Conservation (phyloP, 129 eudicot genomes). For the Tanacetum coccineum region DNA sequence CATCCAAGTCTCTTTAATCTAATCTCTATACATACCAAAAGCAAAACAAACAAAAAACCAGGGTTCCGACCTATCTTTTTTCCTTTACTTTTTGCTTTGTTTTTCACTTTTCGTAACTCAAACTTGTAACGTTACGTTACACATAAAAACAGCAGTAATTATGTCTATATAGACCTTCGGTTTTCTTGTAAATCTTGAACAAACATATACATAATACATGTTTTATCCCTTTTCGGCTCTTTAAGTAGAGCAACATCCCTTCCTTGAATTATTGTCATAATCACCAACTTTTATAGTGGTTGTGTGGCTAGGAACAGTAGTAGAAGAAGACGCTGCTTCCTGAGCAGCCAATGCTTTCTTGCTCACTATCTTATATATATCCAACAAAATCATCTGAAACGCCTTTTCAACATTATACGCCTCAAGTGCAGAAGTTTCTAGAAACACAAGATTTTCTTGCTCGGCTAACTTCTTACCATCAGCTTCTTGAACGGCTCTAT, state of each 20-base stretch:
- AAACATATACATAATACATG: conserved; percentile 21
- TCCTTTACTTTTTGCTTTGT: conserved; percentile 1
- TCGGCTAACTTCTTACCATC: conserved; percentile 71
- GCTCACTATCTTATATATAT: conserved; percentile 72
- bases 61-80: background rate
- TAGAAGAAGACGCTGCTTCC: conserved; percentile 49
- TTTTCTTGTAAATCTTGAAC: conserved; percentile 27
- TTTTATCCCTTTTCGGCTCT: background rate
- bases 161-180: conserved; percentile 6
- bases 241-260: conserved; percentile 59
- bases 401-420: conserved; percentile 81
- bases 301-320: conserved; percentile 62
- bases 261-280: conserved; percentile 40
- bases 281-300: conserved; percentile 78
- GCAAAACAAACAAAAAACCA: conserved; percentile 3
- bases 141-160: background rate
- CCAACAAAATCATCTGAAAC: conserved; percentile 72
- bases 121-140: background rate
- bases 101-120: conserved; percentile 8
- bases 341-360: conserved; percentile 95
- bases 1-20: conserved; percentile 8
- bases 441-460: conserved; percentile 66
- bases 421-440: conserved; percentile 93
- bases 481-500: conserved; percentile 52
- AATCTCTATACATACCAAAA: conserved; percentile 9